Evolutionary conservation across 2,329 filamentous ascomycete genomes (phyloP).

Genomic region (Chrysosporium keratinophilum): DNA sequence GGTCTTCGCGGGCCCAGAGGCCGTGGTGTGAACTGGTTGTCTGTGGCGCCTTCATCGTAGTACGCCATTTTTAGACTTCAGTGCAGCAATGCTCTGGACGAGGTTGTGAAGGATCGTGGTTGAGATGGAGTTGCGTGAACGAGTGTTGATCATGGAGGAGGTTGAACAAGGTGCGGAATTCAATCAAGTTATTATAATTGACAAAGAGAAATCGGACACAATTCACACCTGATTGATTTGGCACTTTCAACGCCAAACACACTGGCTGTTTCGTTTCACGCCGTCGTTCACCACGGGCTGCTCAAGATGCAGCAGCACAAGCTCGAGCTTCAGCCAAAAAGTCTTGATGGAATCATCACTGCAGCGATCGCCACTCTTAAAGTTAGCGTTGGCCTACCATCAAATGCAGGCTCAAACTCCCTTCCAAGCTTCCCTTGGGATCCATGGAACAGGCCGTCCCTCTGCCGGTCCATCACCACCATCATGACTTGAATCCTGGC

Average conservation of each 20-base stretch:
- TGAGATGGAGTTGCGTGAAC: neutral
- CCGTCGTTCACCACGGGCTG: too few species aligned
- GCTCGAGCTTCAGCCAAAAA: neutral
- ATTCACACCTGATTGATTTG: neutral
- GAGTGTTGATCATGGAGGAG: too few species aligned
- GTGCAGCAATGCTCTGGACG: neutral
- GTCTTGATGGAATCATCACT: too few species aligned
- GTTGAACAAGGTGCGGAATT: neutral
- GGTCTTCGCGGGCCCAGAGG: conserved; percentile 31
- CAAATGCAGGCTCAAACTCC: neutral
- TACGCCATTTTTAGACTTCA: conserved; percentile 26
- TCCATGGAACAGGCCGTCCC: neutral
- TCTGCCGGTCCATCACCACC: neutral
- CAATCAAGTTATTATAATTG: neutral
- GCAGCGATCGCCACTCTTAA: neutral
- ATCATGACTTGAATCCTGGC: neutral
- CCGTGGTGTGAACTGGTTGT: conserved; percentile 22
- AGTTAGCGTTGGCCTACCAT: neutral
- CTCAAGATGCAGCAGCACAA: neutral
- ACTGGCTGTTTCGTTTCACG: neutral
- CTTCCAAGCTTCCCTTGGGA: neutral
- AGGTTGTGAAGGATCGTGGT: neutral
- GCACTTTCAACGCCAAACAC: too few species aligned
- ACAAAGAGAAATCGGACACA: neutral
- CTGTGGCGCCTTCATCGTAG: conserved; percentile 29